Percentiles rank a stretch among this genome's conserved stretches.
These are phyloP conservation scores for Phyllosticta capitalensis DNA, from an alignment of 2,329 filamentous ascomycete genomes.

Conservation along the genomic window DNA sequence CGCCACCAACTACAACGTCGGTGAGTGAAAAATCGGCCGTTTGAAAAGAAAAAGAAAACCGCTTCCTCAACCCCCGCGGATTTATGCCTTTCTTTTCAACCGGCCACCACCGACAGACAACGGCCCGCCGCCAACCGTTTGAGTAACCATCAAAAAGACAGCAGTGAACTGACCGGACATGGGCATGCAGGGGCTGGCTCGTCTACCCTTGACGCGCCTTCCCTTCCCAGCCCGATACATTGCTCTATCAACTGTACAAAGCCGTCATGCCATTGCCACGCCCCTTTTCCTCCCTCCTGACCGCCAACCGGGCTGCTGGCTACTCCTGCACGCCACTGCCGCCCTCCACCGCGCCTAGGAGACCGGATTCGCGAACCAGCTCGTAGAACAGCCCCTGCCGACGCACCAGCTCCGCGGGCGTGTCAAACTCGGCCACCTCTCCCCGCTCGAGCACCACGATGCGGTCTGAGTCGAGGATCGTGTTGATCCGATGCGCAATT, in stretches of 20 bases:
- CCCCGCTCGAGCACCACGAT: conserved; percentile 92
- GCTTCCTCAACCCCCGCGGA: neutral
- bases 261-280: neutral
- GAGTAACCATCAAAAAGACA: neutral
- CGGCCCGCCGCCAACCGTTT: no score
- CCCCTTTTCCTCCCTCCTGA: neutral
- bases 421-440: conserved; percentile 85
- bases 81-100: neutral
- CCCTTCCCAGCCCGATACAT: conserved; percentile 5
- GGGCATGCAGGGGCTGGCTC: neutral
- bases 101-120: neutral
- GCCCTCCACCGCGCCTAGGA: conserved; percentile 41
- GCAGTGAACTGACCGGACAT: neutral
- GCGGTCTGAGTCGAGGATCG: conserved; percentile 78
- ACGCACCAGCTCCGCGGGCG: conserved; percentile 66
- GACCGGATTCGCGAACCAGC: conserved; percentile 80
- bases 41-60: neutral
- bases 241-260: neutral
- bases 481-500: conserved; percentile 96
- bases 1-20: neutral
- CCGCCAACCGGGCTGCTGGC: conserved; percentile 10
- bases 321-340: conserved; percentile 2
- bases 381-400: conserved; percentile 75
- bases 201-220: neutral
- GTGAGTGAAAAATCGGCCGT: neutral